Evolutionary conservation across 179 eudicot species (phyloP).

Genomic region (Beta lomatogona): DNA sequence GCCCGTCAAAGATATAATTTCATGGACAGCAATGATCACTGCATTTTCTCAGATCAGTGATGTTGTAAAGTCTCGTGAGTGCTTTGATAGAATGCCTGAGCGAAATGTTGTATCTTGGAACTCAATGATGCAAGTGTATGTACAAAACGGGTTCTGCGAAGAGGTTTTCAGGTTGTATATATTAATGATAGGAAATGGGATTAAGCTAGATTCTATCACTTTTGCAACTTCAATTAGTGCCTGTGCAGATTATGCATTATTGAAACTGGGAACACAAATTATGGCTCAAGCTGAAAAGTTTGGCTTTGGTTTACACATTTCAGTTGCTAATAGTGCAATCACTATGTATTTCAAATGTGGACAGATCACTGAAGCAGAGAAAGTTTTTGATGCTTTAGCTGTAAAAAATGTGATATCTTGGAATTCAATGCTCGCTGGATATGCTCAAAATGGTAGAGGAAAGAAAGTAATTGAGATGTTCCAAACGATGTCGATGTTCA

Average conservation of each 20-base stretch:
- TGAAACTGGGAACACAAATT: constrained; percentile 54
- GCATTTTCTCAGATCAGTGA: constrained; percentile 54
- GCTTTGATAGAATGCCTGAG: constrained; percentile 43
- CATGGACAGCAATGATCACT: constrained; percentile 57
- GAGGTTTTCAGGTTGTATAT: constrained; percentile 52
- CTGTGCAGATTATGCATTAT: constrained; percentile 59
- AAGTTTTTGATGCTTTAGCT: constrained; percentile 45
- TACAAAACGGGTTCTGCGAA: constrained; percentile 26
- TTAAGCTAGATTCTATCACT: constrained; percentile 47
- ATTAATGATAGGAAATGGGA: constrained; percentile 39
- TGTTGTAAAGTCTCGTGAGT: constrained; percentile 26
- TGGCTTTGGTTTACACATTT: constrained; percentile 39
- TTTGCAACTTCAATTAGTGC: constrained; percentile 50
- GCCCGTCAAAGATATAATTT: constrained; percentile 47
- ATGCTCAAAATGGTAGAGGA: constrained; percentile 57
- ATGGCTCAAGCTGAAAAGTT: constrained; percentile 50
- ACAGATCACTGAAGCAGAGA: constrained; percentile 45
- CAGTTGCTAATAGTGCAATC: constrained; percentile 50
- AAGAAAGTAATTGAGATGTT: constrained; percentile 53
- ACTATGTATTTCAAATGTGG: constrained; percentile 72
- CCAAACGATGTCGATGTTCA: constrained; percentile 52
- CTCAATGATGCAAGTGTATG: constrained; percentile 29
- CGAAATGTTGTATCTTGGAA: constrained; percentile 33
- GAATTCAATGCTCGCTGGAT: constrained; percentile 70
- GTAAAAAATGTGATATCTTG: constrained; percentile 62